Base-by-base conservation (phyloP, 1,139 yeast genomes). In the Geotrichum fermentans region DNA sequence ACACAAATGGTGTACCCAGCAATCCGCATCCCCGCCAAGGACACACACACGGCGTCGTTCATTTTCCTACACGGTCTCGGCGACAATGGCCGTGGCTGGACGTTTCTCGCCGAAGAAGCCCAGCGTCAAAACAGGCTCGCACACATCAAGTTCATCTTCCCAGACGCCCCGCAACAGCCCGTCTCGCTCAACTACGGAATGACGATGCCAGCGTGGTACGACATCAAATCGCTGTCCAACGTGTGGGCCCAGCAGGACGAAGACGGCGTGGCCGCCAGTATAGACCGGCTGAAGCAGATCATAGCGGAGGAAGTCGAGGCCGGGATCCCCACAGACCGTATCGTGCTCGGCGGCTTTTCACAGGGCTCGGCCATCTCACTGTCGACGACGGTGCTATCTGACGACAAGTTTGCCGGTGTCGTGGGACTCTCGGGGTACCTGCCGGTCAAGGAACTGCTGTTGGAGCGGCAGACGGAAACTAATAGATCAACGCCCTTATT, bases 51-150 rank as follows among this genome's bases (percentile, higher is more conserved):
- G 1, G 83, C 89, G 0, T 82, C 95, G 1, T 71, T 90, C 30
- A 87, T 92, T 28, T 78, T 92, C 55, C 62, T 88, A 49, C 98
- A 92, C 63, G 98, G 98, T 0, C 73, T 92, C 16, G 98, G 98
- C 11, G 98, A 90, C 63, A 66, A 86, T 1, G 97, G 96, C 6
- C 73, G 75, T 24, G 97, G 97, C 1, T 92, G 97, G 97, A 72
- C 79, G 34, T 87, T 87, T 73, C 69, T 92, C 37, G 74, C 68
- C 47, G 73, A 66, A 41, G 72, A 69, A 41, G 67, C 78, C 37
- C 48, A 47, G 21, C 60, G 63, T 28, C 56, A 58, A 21, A 68
- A 74, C 14, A 71, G 73, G 16, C 73, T 79, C 47, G 77, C 77
- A 36, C 77, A 79, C 52, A 79, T 88, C 56, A 83, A 82, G 58